These are phyloP conservation scores for Colletotrichum liaoningense DNA, from an alignment of 2,329 filamentous ascomycete genomes.

Conservation along the genomic window DNA sequence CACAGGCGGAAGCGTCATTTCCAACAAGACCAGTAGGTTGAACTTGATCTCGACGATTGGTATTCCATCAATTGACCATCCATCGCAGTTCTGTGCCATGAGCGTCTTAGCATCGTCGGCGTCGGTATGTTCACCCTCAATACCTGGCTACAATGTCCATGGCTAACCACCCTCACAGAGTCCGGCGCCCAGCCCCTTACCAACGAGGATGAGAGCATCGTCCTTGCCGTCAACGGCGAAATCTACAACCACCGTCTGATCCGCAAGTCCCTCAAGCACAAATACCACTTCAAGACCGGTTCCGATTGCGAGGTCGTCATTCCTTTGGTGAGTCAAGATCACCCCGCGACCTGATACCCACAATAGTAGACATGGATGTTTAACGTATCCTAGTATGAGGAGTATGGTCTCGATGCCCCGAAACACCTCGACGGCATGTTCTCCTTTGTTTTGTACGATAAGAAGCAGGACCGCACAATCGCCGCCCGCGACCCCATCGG, in stretches of 20 bases:
- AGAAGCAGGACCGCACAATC: conserved; percentile 89
- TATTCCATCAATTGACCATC: conserved; percentile 41
- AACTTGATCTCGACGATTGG: neutral
- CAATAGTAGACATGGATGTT: neutral
- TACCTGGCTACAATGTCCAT: neutral
- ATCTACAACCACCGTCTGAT: conserved; percentile 99
- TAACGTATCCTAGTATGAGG: conserved; percentile 75
- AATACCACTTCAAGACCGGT: conserved; percentile 97
- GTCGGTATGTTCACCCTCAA: conserved; percentile 73
- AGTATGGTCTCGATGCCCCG: conserved; percentile 91
- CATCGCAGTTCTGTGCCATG: conserved; percentile 87
- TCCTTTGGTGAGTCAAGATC: conserved; percentile 76
- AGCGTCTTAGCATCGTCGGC: conserved; percentile 96
- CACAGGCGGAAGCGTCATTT: conserved; percentile 86
- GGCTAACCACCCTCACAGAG: conserved; percentile 64
- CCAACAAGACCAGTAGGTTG: conserved; percentile 87
- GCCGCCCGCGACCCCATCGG: conserved; percentile 97
- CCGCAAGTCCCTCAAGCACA: conserved; percentile 84
- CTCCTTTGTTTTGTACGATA: conserved; percentile 98
- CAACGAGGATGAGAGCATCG: conserved; percentile 88
- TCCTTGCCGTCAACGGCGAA: conserved; percentile 97
- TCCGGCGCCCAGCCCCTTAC: conserved; percentile 95
- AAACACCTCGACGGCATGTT: conserved; percentile 99
- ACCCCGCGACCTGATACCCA: neutral
- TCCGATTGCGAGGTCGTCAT: conserved; percentile 99